Evolutionary conservation across 139 green algal genomes (phyloP).

Genomic region (Eudorina sp.): DNA sequence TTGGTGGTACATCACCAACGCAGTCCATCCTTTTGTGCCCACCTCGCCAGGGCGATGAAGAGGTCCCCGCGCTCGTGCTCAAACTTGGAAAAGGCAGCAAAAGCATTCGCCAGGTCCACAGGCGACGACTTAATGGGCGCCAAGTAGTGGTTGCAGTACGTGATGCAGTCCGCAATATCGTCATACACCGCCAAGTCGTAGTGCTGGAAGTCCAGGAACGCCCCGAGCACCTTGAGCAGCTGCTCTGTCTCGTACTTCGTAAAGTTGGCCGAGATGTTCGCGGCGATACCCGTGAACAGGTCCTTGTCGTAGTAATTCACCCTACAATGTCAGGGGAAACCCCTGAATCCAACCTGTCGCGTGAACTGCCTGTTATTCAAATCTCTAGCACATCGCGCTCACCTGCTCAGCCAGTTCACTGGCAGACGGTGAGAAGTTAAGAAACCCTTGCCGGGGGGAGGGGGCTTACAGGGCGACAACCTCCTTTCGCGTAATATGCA

Average conservation of each 20-base stretch:
- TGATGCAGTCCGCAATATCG: constrained; percentile 65
- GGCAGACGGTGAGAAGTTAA: too few relatives aligned
- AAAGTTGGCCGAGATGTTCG: constrained; percentile 62
- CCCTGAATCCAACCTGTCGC: too few relatives aligned
- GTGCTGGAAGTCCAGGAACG: constrained; percentile 49
- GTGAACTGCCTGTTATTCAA: too few relatives aligned
- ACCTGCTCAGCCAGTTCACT: too few relatives aligned
- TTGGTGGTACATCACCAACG: too few relatives aligned
- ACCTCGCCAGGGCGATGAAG: constrained; percentile 56
- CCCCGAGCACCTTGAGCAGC: constrained; percentile 59
- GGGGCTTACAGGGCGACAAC: too few relatives aligned
- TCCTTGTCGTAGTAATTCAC: constrained; percentile 65
- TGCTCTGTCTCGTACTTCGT: constrained; percentile 68
- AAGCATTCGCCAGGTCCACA: constrained; percentile 33
- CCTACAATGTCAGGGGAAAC: too few relatives aligned
- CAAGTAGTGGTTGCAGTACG: constrained; percentile 71
- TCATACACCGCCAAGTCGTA: constrained; percentile 52
- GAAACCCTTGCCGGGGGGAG: too few relatives aligned
- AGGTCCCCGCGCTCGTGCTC: constrained; percentile 61
- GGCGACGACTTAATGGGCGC: constrained; percentile 52
- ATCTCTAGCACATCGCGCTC: too few relatives aligned
- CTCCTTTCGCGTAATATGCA: too few relatives aligned
- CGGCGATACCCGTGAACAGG: constrained; percentile 49
- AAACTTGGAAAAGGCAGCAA: constrained; percentile 59
- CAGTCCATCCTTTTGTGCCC: not conserved